Evolutionary conservation across 495 filamentous ascomycete species (phyloP), one percentile per base, ranked within the genome.

Genomic region (Annulohypoxylon maeteangense): DNA sequence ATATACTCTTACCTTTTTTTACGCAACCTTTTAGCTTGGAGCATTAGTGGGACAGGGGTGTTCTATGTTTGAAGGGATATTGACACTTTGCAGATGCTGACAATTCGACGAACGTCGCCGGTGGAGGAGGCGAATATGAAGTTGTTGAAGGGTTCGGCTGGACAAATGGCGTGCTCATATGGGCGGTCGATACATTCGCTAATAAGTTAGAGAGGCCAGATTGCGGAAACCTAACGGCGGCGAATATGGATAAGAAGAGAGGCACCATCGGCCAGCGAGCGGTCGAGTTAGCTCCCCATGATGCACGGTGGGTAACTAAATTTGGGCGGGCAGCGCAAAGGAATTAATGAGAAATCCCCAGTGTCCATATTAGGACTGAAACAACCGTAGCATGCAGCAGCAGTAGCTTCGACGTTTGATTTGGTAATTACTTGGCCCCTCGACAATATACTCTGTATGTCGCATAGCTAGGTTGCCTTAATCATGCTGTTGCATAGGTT

Each of bases 131-230:
- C 66, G 83, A 86, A 76, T 86, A 86, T 57, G 75, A 78, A 56
- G 83, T 86, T 12, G 83, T 86, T 5, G 82, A 86, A 75, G 83
- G 83, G 20, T 86, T 86, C 58, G 83, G 83, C 7, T 86, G 83
- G 83, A 82, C 81, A 20, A 86, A 86, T 42, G 83, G 83, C 42
- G 83, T 86, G 45, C 64, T 85, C n/a, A 80, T 86, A 36, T 86
- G 82, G 82, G 77, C 78, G 0, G 82, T 79, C 7, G 83, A 86
- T 50, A 78, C 74, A 10, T 86, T 85, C 72, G 83, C 70, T 20
- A 72, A 76, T 27, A 71, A 78, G 71, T 70, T 85, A 22, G 75
- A 74, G 67, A 53, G 76, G 44, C 83, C 83, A 0, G 76, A 83
- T 16, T 86, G 83, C 64, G 82, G 81, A 4, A 68, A 85, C 11